Evolutionary conservation across 306 rosid genomes (phyloP), one percentile per base, ranked within the genome.

Genomic region (Casuarina glauca): DNA sequence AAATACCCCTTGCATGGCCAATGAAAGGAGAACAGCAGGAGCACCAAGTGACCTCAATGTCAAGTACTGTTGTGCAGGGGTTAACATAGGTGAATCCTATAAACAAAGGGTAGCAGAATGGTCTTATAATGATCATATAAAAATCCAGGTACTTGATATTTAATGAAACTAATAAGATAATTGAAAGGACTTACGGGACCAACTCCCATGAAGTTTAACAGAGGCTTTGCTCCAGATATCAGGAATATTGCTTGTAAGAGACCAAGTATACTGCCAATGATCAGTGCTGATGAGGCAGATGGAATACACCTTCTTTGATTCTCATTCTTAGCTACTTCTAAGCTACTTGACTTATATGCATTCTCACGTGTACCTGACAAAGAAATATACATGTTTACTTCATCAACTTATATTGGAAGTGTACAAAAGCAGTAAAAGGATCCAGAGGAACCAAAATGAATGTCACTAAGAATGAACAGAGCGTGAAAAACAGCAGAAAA

Each of bases 1-100:
- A 69, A 94, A 94, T 39, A 92, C 90, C 69, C 98, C 98, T 81
- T 94, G 98, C 95, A 89, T 94, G 5, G 98, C 98, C 70, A 94
- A 82, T 8, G 97, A 94, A 39, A 94, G 95, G 88, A 94, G 97
- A 85, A 94, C 95, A 1, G 97, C 97, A 45, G 98, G 98, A 80
- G 98, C 98, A 74, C 98, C 98, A 26, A 94, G 92, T 10, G 98
- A 89, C 86, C 97, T 86, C 84, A 94, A 82, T 76, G 78, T 92
- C 83, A 94, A 87, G 84, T 94, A 94, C 78, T 72, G 90, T 50
- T 74, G 83, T 32, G 98, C 98, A 32, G 95, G 88, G 55, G 79
- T 86, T 83, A 92, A 80, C 97, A 94, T 94, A 8, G 88, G 88
- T 2, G 98, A 94, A 81, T 88, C 93, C 98, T 94, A 89, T n/a